These are phyloP conservation scores for Ophiostoma ips DNA, from an alignment of 2,329 filamentous ascomycete species.

Conservation along the genomic window DNA sequence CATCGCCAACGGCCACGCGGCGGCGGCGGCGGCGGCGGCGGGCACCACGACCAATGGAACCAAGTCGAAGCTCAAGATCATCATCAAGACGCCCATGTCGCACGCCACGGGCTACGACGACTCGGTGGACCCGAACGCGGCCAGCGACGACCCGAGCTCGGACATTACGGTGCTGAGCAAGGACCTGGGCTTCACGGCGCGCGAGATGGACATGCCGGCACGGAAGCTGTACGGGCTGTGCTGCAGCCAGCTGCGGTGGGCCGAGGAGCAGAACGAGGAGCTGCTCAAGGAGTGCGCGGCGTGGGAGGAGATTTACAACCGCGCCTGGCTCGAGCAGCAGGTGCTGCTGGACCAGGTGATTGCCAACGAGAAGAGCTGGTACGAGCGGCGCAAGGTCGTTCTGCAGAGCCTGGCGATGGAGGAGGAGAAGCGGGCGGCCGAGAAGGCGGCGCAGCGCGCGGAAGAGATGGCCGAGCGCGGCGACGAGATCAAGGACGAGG, in stretches of 20 bases:
- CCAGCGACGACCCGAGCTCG: slow-evolving; percentile 27
- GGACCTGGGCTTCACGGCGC: slow-evolving; percentile 49
- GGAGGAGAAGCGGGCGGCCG: slow-evolving; percentile 16
- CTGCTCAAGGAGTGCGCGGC: slow-evolving; percentile 51
- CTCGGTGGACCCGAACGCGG: slow-evolving; percentile 32
- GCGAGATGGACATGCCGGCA: slow-evolving; percentile 48
- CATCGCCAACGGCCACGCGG: background rate
- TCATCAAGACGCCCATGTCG: slow-evolving; percentile 47
- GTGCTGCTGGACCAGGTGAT: slow-evolving; percentile 61
- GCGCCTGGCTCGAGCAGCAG: slow-evolving; percentile 71
- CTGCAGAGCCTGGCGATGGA: slow-evolving; percentile 35
- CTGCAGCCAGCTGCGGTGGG: slow-evolving; percentile 59
- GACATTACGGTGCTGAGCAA: slow-evolving; percentile 40
- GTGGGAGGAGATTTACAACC: slow-evolving; percentile 51
- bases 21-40: background rate
- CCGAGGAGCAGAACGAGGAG: slow-evolving; percentile 49
- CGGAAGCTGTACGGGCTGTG: slow-evolving; percentile 53
- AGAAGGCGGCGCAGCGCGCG: background rate
- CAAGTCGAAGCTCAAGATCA: slow-evolving; percentile 44
- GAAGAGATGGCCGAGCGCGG: background rate
- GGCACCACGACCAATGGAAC: slow-evolving; percentile 22
- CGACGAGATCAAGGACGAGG: background rate
- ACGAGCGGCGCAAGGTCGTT: slow-evolving; percentile 41
- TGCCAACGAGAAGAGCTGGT: slow-evolving; percentile 51
- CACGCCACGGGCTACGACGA: slow-evolving; percentile 43